Base-by-base conservation (phyloP, 1,284 basidiomycete genomes). In the Boletellus sp. region DNA sequence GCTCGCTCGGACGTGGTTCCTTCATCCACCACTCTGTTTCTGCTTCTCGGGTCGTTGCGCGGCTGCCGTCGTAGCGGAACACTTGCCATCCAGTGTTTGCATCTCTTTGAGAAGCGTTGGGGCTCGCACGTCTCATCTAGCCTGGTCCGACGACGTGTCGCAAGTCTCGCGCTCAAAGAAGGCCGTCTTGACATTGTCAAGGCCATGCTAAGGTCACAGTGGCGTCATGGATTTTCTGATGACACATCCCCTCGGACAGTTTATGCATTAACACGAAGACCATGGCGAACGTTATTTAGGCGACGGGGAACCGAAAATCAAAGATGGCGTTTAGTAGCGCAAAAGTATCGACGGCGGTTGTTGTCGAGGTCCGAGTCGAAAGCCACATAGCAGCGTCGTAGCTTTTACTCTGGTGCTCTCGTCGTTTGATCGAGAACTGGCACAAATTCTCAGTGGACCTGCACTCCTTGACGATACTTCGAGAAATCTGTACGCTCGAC, bases 11-110 rank as follows among this genome's bases (percentile, higher is more conserved):
- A 66, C 49, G 61, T 89, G 35, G 70, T 60, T 30, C 86, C 87
- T 19, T 80, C 76, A 33, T 67, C 83, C n/a, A 74, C 70, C n/a
- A 88, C 87, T 1, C 63, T 89, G 21, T 79, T 76, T 59, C 68
- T 83, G 32, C 70, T 89, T 40, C 73, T 90, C 35, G 68, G 74
- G 35, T 72, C 76, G 47, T 69, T 90, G 45, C 68, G 66, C 45
- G 59, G 64, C 44, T 74, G 73, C 22, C 75, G 71, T 54, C 70
- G 66, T 22, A 76, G 82, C 57, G 84, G 81, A 22, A 78, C 76
- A 12, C 64, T 79, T 18, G 84, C 82, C 5, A 65, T 71, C 58
- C 69, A 70, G 28, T 64, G 77, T 33, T 63, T 82, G 24, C 57
- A 59, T 38, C 59, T 63, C 40, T 87, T 83, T 65, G 69, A 70